These are phyloP conservation scores for Fusarium foetens DNA, from an alignment of 2,329 filamentous ascomycete genomes.

Conservation along the genomic window DNA sequence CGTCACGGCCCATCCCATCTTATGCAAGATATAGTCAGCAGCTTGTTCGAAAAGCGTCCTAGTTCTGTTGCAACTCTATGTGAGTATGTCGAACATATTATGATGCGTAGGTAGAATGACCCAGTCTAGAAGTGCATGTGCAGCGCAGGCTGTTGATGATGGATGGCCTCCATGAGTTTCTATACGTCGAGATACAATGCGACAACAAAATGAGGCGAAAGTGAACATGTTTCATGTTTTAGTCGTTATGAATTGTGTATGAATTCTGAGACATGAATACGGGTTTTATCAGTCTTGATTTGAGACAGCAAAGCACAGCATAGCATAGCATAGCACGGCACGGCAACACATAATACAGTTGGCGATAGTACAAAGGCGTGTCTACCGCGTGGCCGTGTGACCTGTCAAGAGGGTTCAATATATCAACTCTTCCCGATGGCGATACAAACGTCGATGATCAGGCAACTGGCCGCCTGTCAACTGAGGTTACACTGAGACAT, in stretches of 20 bases:
- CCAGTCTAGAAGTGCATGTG: conserved; percentile 8
- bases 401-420: conserved; percentile 3
- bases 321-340: neutral
- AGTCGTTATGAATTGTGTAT: neutral
- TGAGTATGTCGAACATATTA: conserved; percentile 16
- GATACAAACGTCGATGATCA: conserved; percentile 3
- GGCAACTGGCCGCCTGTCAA: conserved; percentile 25
- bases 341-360: neutral
- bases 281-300: neutral
- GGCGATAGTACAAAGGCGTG: neutral
- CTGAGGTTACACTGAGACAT: conserved; percentile 10
- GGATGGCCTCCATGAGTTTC: conserved; percentile 3
- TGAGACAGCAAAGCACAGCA: neutral
- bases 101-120: conserved; percentile 11
- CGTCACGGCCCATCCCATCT: neutral
- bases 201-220: conserved; percentile 27
- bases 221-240: conserved; percentile 15
- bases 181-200: conserved; percentile 16
- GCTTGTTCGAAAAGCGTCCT: neutral
- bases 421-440: neutral
- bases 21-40: conserved; percentile 25
- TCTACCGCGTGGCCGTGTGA: conserved; percentile 29
- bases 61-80: neutral
- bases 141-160: conserved; percentile 16
- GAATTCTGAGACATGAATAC: neutral